phyloP scores from a whole-genome alignment of 768 basidiomycete species.

The Rhodosporidiobolus odoratus region DNA sequence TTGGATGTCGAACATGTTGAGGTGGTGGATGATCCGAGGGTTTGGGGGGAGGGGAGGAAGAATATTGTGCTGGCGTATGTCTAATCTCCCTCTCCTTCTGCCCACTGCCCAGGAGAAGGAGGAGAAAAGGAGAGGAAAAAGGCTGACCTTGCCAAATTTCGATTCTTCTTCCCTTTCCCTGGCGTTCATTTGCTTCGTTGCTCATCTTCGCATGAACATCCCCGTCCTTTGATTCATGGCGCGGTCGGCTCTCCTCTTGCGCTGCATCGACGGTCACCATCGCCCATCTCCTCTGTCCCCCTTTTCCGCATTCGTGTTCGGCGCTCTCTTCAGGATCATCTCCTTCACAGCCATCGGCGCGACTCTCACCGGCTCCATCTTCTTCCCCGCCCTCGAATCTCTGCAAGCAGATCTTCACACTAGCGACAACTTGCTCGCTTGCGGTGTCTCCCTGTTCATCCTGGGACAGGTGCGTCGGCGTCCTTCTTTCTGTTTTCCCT shows the following conservation, averaged over 20 bases:
- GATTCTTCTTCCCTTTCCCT: neutral
- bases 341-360: slow-evolving; percentile 26
- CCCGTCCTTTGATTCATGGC: neutral
- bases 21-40: slow-evolving; percentile 39
- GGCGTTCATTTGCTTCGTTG: neutral
- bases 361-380: slow-evolving; percentile 31
- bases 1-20: slow-evolving; percentile 30
- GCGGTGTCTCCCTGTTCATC: slow-evolving; percentile 67
- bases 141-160: too few relatives aligned
- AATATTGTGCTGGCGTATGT: slow-evolving; percentile 22
- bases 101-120: neutral
- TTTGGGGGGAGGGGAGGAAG: slow-evolving; percentile 25
- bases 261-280: too few relatives aligned
- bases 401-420: slow-evolving; percentile 54
- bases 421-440: slow-evolving; percentile 59
- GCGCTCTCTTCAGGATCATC: neutral
- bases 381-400: slow-evolving; percentile 35
- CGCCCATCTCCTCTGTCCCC: too few relatives aligned
- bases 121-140: too few relatives aligned
- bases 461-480: too few relatives aligned
- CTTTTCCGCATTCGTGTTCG: neutral
- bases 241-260: too few relatives aligned
- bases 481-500: slow-evolving; percentile 47
- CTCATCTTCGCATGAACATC: neutral
- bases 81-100: neutral